These are phyloP conservation scores for Strobilomyces confusus DNA, from an alignment of 768 basidiomycete genomes.

Conservation along the genomic window DNA sequence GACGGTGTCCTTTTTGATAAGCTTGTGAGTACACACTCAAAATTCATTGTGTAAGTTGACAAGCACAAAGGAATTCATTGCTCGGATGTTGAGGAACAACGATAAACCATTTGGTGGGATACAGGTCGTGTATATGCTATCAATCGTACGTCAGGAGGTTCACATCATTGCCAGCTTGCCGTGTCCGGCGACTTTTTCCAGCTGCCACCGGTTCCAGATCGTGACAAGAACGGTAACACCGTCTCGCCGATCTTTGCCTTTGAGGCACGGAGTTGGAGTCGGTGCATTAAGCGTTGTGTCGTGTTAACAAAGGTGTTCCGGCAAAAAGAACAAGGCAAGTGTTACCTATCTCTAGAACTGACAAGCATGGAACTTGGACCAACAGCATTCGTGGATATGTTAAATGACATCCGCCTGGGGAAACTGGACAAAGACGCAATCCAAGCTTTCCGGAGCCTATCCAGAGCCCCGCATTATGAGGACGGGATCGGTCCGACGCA, in stretches of 20 bases:
- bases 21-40: conserved; percentile 43
- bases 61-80: conserved; percentile 53
- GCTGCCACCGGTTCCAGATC: conserved; percentile 71
- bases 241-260: conserved; percentile 67
- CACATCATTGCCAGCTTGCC: conserved; percentile 48
- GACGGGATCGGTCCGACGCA: conserved; percentile 83
- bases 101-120: conserved; percentile 78
- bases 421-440: conserved; percentile 41
- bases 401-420: conserved; percentile 86
- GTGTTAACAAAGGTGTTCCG: conserved; percentile 75
- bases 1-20: conserved; percentile 80
- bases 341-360: not conserved
- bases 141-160: not conserved
- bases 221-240: conserved; percentile 43
- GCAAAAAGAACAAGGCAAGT: conserved; percentile 73
- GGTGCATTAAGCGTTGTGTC: conserved; percentile 55
- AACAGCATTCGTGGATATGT: conserved; percentile 73
- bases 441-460: conserved; percentile 50
- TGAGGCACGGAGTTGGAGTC: conserved; percentile 70
- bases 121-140: conserved; percentile 47
- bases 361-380: not conserved
- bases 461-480: conserved; percentile 53
- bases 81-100: conserved; percentile 49
- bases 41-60: conserved; percentile 36
- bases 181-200: conserved; percentile 91